Conservation (phyloP, 2,329 filamentous ascomycete genomes). For the Zymoseptoria ardabiliae region DNA sequence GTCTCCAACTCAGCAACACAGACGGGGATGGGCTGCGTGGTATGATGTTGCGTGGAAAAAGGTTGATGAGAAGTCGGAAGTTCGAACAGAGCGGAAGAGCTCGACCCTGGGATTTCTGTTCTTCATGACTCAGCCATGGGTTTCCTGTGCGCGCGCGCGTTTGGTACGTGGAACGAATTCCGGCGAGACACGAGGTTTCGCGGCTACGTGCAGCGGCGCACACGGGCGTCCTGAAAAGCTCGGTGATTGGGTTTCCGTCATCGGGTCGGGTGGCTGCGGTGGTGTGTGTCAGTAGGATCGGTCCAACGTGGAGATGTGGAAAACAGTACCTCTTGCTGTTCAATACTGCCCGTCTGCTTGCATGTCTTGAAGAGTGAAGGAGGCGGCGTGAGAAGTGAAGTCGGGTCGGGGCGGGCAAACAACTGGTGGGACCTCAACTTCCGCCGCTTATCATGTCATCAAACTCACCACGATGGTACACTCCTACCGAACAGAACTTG, state of each 20-base stretch:
- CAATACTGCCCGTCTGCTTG: neutral
- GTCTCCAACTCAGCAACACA: conserved; percentile 5
- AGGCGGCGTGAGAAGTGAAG: neutral
- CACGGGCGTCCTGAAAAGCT: conserved; percentile 18
- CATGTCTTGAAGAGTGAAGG: neutral
- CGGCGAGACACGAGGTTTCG: conserved; percentile 3
- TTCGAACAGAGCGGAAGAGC: conserved; percentile 1
- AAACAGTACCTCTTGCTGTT: neutral
- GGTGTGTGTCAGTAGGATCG: neutral
- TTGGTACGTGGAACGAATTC: neutral
- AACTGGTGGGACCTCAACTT: neutral
- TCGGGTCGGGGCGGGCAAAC: neutral
- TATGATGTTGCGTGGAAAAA: conserved; percentile 4
- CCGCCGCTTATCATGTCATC: too few relatives aligned
- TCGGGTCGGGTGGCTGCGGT: neutral
- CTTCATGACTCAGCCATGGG: conserved; percentile 23
- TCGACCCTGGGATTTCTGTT: conserved; percentile 27
- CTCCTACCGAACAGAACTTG: too few relatives aligned
- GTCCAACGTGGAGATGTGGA: neutral
- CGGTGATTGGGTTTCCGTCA: conserved; percentile 18
- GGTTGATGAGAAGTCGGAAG: conserved; percentile 7
- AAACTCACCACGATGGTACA: too few relatives aligned
- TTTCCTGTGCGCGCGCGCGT: neutral
- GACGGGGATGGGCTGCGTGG: neutral
- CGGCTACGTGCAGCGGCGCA: conserved; percentile 19